Evolutionary conservation across 441 rosid species (phyloP), one percentile per base, ranked within the genome.

Genomic region (Adansonia madagascariensis): DNA sequence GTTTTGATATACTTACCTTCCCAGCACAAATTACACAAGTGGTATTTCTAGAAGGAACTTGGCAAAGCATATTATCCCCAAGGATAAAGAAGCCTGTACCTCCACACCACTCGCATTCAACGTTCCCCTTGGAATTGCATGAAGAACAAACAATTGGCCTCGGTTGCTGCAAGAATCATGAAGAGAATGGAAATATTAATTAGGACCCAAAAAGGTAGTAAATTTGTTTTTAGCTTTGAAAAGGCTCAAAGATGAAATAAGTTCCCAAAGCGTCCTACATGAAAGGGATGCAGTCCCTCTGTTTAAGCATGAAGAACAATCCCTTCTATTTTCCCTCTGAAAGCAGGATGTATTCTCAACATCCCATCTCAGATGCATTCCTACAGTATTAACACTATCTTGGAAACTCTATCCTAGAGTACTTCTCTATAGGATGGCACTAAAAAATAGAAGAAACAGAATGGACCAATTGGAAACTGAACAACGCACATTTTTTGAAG

Each of bases 21-120:
- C 99, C 98, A 12, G 89, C 80, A 84, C 98, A 93, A 67, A 93
- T 90, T 27, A 93, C 92, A 73, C 98, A 95, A 74, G 78, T 86
- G 46, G 98, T 86, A 86, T 93, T 92, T 80, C 92, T 89, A 0
- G 98, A 95, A 31, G 98, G 98, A 57, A 95, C 97, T 78, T 93
- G 93, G 77, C 98, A 95, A 71, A 95, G 98, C 92, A 93, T 91
- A 81, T 92, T 95, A 85, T 95, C 96, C 8, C 97, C 98, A 0
- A 92, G 84, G 66, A 95, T 90, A 79, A 95, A 95, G 89, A 95
- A 92, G 31, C 99, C 97, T 1, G 98, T 95, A 46, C 98, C 98
- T 3, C 86, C 85, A 83, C 97, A 95, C 98, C 98, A 93, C 81
- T 95, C 87, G 86, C 98, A 91, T 57, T 95, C 98, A 6, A 93